These are phyloP conservation scores for Serendipita sp. DNA, from an alignment of 768 basidiomycete species.

Conservation along the genomic window DNA sequence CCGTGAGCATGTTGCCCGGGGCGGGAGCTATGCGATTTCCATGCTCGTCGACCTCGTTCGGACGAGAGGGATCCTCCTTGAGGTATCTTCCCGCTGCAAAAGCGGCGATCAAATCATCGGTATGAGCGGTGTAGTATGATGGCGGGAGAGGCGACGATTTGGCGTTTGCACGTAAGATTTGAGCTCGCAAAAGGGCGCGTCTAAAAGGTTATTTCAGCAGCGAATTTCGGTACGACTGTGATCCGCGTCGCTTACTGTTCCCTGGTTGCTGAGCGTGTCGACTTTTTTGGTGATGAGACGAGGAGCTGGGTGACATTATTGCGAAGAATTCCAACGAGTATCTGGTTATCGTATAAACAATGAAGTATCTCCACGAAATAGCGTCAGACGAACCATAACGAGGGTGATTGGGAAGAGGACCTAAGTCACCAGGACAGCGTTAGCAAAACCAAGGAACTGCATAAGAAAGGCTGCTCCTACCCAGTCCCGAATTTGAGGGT, in stretches of 20 bases:
- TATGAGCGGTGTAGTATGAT: conserved; percentile 54
- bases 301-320: conserved; percentile 84
- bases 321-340: conserved; percentile 79
- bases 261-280: conserved; percentile 57
- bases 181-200: conserved; percentile 63
- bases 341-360: conserved; percentile 27
- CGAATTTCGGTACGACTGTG: not conserved
- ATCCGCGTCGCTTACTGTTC: conserved; percentile 60
- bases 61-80: conserved; percentile 30
- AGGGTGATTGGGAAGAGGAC: conserved; percentile 89
- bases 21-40: conserved; percentile 36
- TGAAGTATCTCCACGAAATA: not conserved
- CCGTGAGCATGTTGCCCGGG: conserved; percentile 41
- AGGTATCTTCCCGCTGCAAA: conserved; percentile 67
- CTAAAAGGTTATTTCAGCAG: conserved; percentile 20
- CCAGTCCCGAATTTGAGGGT: conserved; percentile 92
- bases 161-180: conserved; percentile 68
- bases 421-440: conserved; percentile 7
- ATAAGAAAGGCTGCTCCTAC: conserved; percentile 14
- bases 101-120: conserved; percentile 51
- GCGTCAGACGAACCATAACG: conserved; percentile 58
- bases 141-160: conserved; percentile 68
- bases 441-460: not conserved
- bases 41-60: conserved; percentile 31
- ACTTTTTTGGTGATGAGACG: conserved; percentile 68